Evolutionary conservation across 495 filamentous ascomycete genomes (phyloP), one percentile per base, ranked within the genome.

Genomic region (Letharia lupina): DNA sequence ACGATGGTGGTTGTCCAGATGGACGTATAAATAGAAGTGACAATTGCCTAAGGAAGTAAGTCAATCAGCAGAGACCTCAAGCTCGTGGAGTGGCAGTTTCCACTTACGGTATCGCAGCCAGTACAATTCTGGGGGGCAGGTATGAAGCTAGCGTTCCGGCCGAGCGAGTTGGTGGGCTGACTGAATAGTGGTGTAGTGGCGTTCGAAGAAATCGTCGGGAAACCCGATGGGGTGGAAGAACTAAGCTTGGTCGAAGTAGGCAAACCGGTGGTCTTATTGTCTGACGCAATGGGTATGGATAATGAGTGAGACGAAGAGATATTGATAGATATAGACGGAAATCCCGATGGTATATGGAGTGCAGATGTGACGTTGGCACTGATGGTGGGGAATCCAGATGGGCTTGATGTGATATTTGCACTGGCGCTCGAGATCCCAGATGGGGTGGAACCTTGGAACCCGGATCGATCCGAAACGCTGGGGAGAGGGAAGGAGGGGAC

Each of bases 401-500:
- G 18, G n/a, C 37, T 8, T 39, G 37, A 39, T 8, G 37, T 39
- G 37, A 39, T 28, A 28, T 28, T 28, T 28, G 23, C 23, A 28
- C 23, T 28, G 23, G 23, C 23, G 23, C 23, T 28, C 23, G 23
- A 28, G 23, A 28, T 28, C 23, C 23, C 23, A 28, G 23, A 28
- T 28, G 23, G 23, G 23, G 44, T 20, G 20, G 44, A 45, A 8
- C 44, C 20, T 15, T 45, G 44, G 15, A 45, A 45, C 2, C 18
- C 44, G 16, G 44, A 45, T 18, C 44, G 44, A 45, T 45, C 15
- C 15, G 44, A 45, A 45, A 10, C 31, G 35, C 3, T 33, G 33
- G 57, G 31, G 40, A 40, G 20, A 10, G 62, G 37, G 62, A 63
- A 63, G n/a, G 62, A n/a, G 16, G 62, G 62, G 16, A 37, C 33